phyloP scores from a whole-genome alignment of 345 rosid species.

The Alliaria petiolata region DNA sequence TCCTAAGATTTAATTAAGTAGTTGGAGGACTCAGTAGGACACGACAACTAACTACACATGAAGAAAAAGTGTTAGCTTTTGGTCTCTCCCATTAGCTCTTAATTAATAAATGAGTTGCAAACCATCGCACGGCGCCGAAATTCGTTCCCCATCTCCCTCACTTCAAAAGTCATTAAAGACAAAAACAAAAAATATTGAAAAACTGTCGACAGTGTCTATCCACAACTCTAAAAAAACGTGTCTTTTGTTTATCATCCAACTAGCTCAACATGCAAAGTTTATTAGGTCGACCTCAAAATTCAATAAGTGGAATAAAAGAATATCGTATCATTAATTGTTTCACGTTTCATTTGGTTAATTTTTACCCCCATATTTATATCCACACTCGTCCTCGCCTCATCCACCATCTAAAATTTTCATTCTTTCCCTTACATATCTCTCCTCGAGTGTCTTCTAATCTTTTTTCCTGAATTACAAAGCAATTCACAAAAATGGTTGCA shows the following conservation, averaged over 20 bases:
- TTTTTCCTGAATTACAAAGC: not conserved
- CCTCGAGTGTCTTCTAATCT: not conserved
- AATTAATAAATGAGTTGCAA: slow-evolving; percentile 15
- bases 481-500: slow-evolving; percentile 20
- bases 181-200: not conserved
- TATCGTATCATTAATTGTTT: not conserved
- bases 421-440: not conserved
- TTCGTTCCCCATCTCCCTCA: slow-evolving; percentile 8
- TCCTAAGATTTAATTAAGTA: not conserved
- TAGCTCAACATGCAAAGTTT: slow-evolving; percentile 17
- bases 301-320: not conserved
- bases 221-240: slow-evolving; percentile 18
- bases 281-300: slow-evolving; percentile 2
- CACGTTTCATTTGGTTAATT: not conserved
- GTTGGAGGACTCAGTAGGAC: not conserved
- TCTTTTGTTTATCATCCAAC: not conserved
- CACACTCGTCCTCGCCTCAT: not conserved
- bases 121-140: slow-evolving; percentile 33
- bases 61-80: not conserved
- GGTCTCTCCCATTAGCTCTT: not conserved
- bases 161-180: slow-evolving; percentile 8
- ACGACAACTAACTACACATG: not conserved
- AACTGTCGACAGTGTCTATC: slow-evolving; percentile 5
- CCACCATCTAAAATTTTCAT: slow-evolving; percentile 10
- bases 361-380: slow-evolving; percentile 7